Conservation (phyloP, 1,139 yeast genomes). For the Yarrowia galli region DNA sequence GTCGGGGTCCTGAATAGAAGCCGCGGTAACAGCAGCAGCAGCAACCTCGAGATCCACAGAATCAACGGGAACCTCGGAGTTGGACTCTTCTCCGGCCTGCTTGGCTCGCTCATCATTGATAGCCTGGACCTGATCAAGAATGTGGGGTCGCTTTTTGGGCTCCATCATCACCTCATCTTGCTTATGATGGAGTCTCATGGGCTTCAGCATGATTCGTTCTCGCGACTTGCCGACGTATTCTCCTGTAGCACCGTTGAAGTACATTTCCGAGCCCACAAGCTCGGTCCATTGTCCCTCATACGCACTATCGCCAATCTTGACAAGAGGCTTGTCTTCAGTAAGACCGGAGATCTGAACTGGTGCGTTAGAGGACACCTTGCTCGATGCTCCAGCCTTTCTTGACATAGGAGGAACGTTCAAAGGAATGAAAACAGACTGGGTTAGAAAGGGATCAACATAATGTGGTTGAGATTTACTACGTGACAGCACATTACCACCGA, state of each 20-base stretch:
- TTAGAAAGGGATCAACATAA: neutral
- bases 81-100: neutral
- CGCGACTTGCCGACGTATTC: constrained; percentile 23
- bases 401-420: constrained; percentile 45
- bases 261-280: constrained; percentile 81
- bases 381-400: constrained; percentile 39
- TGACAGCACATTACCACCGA: constrained; percentile 22
- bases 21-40: constrained; percentile 27
- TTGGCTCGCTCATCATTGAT: constrained; percentile 24
- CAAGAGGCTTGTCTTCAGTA: constrained; percentile 59
- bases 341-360: constrained; percentile 61
- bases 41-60: constrained; percentile 12
- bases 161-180: constrained; percentile 18
- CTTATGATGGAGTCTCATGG: constrained; percentile 22
- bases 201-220: constrained; percentile 27
- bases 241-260: constrained; percentile 43
- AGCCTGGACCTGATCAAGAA: constrained; percentile 17
- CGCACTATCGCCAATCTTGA: constrained; percentile 62
- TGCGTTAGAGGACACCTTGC: constrained; percentile 49
- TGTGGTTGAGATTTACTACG: neutral
- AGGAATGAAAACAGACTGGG: constrained; percentile 45
- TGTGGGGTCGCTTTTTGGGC: constrained; percentile 33
- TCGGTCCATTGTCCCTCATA: constrained; percentile 82
- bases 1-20: constrained; percentile 21
- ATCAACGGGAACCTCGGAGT: neutral